Conservation (phyloP, 306 rosid species). For the Purshia tridentata region DNA sequence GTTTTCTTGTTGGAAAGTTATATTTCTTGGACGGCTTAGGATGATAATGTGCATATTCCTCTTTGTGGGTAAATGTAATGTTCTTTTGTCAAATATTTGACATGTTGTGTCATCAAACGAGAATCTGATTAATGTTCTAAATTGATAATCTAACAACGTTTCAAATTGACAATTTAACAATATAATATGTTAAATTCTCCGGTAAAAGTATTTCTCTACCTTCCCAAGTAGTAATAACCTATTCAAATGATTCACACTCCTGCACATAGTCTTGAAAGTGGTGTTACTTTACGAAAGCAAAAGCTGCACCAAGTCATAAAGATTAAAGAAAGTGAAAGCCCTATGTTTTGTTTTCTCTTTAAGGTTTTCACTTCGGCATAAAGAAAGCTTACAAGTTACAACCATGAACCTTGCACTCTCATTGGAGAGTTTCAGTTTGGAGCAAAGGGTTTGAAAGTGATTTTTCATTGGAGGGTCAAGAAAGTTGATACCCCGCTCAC, state of each 20-base stretch:
- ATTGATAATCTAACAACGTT: too few relatives aligned
- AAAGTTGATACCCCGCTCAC: conserved; percentile 2
- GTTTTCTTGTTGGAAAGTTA: conserved; percentile 14
- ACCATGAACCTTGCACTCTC: not conserved
- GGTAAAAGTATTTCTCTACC: too few relatives aligned
- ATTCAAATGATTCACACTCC: not conserved
- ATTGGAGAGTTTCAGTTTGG: not conserved
- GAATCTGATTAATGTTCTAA: too few relatives aligned
- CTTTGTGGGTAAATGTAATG: too few relatives aligned
- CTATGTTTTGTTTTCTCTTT: not conserved
- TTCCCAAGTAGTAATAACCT: not conserved
- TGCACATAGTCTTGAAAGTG: not conserved
- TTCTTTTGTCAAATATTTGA: too few relatives aligned
- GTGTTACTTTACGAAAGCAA: conserved; percentile 15
- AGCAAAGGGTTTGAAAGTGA: not conserved
- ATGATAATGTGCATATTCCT: not conserved
- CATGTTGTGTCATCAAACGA: too few relatives aligned
- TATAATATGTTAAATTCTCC: too few relatives aligned
- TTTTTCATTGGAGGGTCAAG: not conserved
- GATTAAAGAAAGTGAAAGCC: not conserved
- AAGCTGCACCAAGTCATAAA: not conserved
- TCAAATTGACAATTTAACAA: too few relatives aligned
- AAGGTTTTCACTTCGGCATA: not conserved
- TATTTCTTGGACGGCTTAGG: not conserved
- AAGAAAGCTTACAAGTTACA: not conserved